Conservation (phyloP, 1,284 basidiomycete species). For the Ustilago sp. region DNA sequence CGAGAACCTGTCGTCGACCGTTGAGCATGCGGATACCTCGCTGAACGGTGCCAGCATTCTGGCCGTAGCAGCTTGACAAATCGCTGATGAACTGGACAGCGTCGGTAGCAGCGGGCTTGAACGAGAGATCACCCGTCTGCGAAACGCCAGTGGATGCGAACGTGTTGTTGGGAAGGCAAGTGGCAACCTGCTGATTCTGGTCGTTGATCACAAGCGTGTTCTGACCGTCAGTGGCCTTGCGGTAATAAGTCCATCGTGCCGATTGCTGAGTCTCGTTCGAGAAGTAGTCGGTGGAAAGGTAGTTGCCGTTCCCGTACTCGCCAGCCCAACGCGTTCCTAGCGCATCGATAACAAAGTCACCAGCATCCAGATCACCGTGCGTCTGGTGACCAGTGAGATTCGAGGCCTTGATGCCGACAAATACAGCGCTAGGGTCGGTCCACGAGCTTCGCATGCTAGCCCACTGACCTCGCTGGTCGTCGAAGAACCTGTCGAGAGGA, state of each 20-base stretch:
- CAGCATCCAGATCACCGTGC: conserved; percentile 91
- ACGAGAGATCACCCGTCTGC: conserved; percentile 80
- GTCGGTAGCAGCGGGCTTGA: conserved; percentile 76
- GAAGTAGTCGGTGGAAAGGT: conserved; percentile 73
- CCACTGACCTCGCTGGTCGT: conserved; percentile 78
- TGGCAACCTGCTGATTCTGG: conserved; percentile 81
- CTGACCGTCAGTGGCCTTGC: conserved; percentile 95
- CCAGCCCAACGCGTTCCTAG: conserved; percentile 95
- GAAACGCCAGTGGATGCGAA: conserved; percentile 76
- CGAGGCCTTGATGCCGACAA: conserved; percentile 89
- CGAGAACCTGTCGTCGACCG: conserved; percentile 85
- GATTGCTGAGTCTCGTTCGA: conserved; percentile 53
- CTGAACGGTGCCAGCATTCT: conserved; percentile 75
- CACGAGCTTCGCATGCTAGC: conserved; percentile 88
- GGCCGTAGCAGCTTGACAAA: conserved; percentile 82
- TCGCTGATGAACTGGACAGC: conserved; percentile 87
- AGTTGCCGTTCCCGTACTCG: conserved; percentile 90
- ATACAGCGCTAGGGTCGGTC: conserved; percentile 86
- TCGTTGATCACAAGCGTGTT: conserved; percentile 87
- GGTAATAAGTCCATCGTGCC: conserved; percentile 74
- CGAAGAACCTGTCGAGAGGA: conserved; percentile 84
- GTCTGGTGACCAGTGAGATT: conserved; percentile 80
- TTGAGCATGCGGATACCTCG: conserved; percentile 92
- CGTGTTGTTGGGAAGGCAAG: conserved; percentile 75
- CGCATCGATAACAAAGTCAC: conserved; percentile 95